Conservation (phyloP, 345 rosid genomes). For the Chamaenerion angustifolium region DNA sequence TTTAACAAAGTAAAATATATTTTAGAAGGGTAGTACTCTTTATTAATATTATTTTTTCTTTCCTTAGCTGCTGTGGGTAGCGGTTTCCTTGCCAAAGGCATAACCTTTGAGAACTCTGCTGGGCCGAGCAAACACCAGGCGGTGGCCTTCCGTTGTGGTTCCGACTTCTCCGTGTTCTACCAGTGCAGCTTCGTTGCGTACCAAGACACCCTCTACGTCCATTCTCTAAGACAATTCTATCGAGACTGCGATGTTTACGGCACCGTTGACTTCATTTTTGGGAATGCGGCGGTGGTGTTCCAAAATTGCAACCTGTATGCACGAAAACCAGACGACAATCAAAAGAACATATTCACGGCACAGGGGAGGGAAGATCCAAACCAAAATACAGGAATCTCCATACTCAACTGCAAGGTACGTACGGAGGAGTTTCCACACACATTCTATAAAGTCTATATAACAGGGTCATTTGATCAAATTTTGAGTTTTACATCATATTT, state of each 20-base stretch:
- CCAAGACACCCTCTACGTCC: constrained; percentile 69
- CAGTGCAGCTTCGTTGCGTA: constrained; percentile 57
- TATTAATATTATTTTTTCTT: too few relatives aligned
- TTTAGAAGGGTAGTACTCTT: too few relatives aligned
- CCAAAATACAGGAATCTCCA: constrained; percentile 53
- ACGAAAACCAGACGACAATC: constrained; percentile 43
- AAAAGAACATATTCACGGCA: constrained; percentile 51
- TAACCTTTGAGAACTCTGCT: constrained; percentile 63
- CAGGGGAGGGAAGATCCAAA: constrained; percentile 51
- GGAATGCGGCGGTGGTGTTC: constrained; percentile 60
- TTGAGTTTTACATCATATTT: too few relatives aligned
- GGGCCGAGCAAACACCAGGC: constrained; percentile 82
- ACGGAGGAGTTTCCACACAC: too few relatives aligned
- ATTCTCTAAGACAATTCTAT: constrained; percentile 56
- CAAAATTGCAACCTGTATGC: constrained; percentile 62
- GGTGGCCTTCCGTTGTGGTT: constrained; percentile 55
- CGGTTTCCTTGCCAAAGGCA: constrained; percentile 67
- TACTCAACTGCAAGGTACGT: constrained; percentile 38
- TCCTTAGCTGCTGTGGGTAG: constrained; percentile 47
- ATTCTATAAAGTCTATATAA: too few relatives aligned
- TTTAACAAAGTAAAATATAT: too few relatives aligned
- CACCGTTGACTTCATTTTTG: constrained; percentile 60
- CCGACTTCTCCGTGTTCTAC: constrained; percentile 66
- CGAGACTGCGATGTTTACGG: constrained; percentile 70
- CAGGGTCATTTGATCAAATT: too few relatives aligned